Evolutionary conservation across 2,329 filamentous ascomycete species (phyloP).

Genomic region (Microthyrium microscopicum): DNA sequence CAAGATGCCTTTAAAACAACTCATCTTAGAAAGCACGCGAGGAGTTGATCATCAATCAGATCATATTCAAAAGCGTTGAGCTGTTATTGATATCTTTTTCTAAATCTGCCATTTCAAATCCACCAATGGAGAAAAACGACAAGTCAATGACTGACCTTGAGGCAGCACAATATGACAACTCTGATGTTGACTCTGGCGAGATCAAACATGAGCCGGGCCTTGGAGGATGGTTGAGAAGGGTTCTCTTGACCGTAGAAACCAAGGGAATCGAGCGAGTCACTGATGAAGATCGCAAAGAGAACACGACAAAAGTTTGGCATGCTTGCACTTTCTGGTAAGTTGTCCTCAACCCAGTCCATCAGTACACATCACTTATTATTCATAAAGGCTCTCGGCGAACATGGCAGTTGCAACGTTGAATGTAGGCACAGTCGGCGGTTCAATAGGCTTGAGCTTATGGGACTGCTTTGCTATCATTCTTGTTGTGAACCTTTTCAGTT

Average conservation of each 20-base stretch:
- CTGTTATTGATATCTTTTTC: no score
- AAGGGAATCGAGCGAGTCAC: slow-evolving; percentile 13
- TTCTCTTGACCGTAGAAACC: slow-evolving; percentile 12
- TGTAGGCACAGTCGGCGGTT: slow-evolving; percentile 17
- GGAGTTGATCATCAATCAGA: no score
- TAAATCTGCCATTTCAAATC: no score
- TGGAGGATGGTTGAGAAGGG: not conserved
- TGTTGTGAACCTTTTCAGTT: slow-evolving; percentile 17
- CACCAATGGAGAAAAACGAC: no score
- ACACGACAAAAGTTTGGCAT: slow-evolving; percentile 14
- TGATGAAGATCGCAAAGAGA: slow-evolving; percentile 12
- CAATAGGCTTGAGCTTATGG: slow-evolving; percentile 19
- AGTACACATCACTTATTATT: not conserved
- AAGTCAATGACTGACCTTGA: no score
- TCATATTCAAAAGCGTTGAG: no score
- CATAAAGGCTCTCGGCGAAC: slow-evolving; percentile 20
- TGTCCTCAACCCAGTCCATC: not conserved
- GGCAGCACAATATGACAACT: not conserved
- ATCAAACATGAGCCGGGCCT: not conserved
- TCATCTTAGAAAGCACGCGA: no score
- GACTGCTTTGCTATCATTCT: slow-evolving; percentile 22
- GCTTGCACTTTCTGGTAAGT: slow-evolving; percentile 15
- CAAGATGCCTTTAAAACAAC: no score
- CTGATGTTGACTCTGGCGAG: not conserved
- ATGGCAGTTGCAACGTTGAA: slow-evolving; percentile 22